Percentiles rank a stretch among this genome's conserved stretches.
Conservation (phyloP, 2,329 filamentous ascomycete species). For the Shiraia sp. region DNA sequence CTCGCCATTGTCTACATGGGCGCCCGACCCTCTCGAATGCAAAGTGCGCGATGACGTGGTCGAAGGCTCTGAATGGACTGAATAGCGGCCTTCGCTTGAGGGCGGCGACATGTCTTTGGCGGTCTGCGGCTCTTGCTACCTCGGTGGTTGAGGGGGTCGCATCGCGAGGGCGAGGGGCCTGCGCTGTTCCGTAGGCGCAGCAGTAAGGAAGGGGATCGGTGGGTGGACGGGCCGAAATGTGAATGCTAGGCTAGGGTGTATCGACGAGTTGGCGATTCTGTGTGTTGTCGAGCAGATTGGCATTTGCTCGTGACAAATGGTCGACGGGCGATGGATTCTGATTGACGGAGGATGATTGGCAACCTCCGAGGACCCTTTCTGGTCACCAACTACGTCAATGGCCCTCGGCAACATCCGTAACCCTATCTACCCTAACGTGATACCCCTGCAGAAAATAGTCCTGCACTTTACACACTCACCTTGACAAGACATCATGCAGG, state of each 20-base stretch:
- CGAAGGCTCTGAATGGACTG: constrained; percentile 39
- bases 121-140: constrained; percentile 24
- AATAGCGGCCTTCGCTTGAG: constrained; percentile 39
- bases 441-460: no score
- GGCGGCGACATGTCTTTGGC: constrained; percentile 33
- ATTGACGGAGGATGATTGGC: no score
- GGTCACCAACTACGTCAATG: no score
- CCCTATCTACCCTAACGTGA: no score
- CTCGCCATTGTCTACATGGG: constrained; percentile 30
- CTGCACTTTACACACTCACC: no score
- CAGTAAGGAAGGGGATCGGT: constrained; percentile 1
- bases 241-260: background rate
- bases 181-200: constrained; percentile 11
- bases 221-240: constrained; percentile 1
- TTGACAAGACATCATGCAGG: no score
- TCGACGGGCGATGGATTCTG: no score
- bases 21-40: constrained; percentile 30
- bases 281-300: background rate
- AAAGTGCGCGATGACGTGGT: constrained; percentile 38
- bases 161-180: constrained; percentile 27
- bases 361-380: no score
- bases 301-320: background rate
- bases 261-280: background rate
- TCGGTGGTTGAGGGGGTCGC: constrained; percentile 26
- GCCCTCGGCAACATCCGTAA: no score